A percentile compares a stretch with the other conserved stretches of the same genome.
Evolutionary conservation across 78 protist genomes (phyloP).

Genomic region (Cyanophora paradoxa): DNA sequence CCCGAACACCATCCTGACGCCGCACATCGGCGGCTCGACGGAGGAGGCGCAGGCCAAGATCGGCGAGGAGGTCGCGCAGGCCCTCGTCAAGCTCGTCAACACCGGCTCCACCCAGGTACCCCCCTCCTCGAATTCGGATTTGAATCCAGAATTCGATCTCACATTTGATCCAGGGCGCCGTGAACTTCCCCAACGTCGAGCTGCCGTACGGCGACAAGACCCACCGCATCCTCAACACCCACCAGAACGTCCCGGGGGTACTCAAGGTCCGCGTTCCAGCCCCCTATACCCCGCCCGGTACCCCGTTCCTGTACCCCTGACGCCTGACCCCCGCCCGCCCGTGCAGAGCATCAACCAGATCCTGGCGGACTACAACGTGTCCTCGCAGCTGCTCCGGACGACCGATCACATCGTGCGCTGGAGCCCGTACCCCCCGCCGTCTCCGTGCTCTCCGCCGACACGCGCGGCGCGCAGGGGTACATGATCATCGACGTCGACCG

Average conservation of each 20-base stretch:
- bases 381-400: conserved; percentile 52
- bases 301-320: not conserved
- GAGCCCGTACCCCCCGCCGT: no score
- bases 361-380: conserved; percentile 54
- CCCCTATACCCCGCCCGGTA: not conserved
- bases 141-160: conserved; percentile 55
- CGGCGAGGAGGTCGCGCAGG: conserved; percentile 78
- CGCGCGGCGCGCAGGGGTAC: no score
- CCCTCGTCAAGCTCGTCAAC: no score
- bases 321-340: not conserved
- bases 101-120: no score
- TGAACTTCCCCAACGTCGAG: conserved; percentile 79
- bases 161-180: conserved; percentile 59
- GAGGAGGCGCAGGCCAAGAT: conserved; percentile 88
- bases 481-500: conserved; percentile 59
- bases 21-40: conserved; percentile 90
- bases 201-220: conserved; percentile 21
- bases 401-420: conserved; percentile 16
- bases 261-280: conserved; percentile 20
- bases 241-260: conserved; percentile 85
- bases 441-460: no score
- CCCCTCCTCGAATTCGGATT: not conserved
- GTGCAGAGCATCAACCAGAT: conserved; percentile 50
- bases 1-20: conserved; percentile 81
- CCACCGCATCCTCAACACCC: conserved; percentile 74